phyloP scores from a whole-genome alignment of 2,329 filamentous ascomycete species.

The Trichoderma sp. region DNA sequence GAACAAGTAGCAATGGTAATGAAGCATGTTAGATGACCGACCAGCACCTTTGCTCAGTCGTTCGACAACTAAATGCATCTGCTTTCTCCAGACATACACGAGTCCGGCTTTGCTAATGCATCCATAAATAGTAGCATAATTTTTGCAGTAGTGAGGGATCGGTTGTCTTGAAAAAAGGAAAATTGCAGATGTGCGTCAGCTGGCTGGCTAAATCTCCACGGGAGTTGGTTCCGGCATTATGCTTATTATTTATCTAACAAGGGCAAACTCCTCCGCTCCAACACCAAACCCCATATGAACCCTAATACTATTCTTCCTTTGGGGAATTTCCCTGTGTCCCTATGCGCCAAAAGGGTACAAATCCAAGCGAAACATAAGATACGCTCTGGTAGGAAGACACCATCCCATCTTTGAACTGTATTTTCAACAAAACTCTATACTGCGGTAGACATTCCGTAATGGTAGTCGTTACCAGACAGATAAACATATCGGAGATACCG shows the following conservation, averaged over 20 bases:
- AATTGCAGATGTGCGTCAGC: not conserved
- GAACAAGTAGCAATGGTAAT: too few species aligned
- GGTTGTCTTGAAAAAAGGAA: too few species aligned
- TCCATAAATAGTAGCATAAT: too few species aligned
- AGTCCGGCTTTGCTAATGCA: too few species aligned
- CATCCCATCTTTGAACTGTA: not conserved
- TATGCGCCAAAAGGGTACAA: not conserved
- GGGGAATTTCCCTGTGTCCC: slow-evolving; percentile 2
- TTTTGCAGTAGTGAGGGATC: too few species aligned
- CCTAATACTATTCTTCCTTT: not conserved
- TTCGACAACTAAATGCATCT: too few species aligned
- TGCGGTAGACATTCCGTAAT: not conserved
- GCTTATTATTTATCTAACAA: not conserved
- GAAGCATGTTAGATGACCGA: too few species aligned
- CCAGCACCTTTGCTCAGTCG: too few species aligned
- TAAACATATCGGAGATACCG: not conserved
- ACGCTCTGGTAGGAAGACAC: not conserved
- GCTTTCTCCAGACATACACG: too few species aligned
- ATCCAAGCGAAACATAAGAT: slow-evolving; percentile 2
- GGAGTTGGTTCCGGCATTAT: not conserved
- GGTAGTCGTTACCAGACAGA: not conserved
- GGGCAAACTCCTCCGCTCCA: not conserved
- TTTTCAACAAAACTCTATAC: not conserved
- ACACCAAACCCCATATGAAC: not conserved
- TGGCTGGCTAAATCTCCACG: not conserved